Evolutionary conservation across 2,329 filamentous ascomycete species (phyloP).

Genomic region (Pseudogymnoascus sp.): DNA sequence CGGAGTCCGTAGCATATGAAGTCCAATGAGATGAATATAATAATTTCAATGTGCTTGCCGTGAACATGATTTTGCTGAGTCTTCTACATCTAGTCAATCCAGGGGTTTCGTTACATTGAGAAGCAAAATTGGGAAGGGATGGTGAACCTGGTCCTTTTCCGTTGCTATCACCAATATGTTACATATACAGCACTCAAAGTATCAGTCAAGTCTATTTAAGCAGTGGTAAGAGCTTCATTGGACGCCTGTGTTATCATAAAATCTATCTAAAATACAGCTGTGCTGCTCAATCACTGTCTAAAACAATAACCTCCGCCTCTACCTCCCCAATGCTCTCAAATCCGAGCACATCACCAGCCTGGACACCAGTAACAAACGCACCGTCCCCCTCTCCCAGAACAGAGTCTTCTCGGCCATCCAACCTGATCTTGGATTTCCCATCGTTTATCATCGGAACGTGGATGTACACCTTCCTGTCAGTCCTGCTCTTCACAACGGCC

Average conservation of each 20-base stretch:
- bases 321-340: constrained; percentile 62
- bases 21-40: constrained; percentile 10
- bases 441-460: constrained; percentile 74
- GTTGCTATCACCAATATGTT: neutral
- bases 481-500: constrained; percentile 43
- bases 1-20: constrained; percentile 6
- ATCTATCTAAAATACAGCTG: neutral
- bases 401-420: constrained; percentile 58
- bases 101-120: neutral
- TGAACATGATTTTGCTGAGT: neutral
- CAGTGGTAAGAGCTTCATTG: neutral
- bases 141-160: neutral
- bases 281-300: constrained; percentile 37
- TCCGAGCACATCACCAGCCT: constrained; percentile 54
- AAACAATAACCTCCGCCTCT: constrained; percentile 61
- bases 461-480: constrained; percentile 65
- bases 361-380: constrained; percentile 62
- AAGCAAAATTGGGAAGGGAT: neutral
- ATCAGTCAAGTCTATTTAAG: neutral
- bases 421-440: constrained; percentile 63
- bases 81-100: neutral
- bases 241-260: neutral
- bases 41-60: neutral
- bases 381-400: constrained; percentile 72
- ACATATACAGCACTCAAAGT: neutral